Evolutionary conservation across 306 rosid genomes (phyloP), one percentile per base, ranked within the genome.

Genomic region (Citrullus mucosospermus): DNA sequence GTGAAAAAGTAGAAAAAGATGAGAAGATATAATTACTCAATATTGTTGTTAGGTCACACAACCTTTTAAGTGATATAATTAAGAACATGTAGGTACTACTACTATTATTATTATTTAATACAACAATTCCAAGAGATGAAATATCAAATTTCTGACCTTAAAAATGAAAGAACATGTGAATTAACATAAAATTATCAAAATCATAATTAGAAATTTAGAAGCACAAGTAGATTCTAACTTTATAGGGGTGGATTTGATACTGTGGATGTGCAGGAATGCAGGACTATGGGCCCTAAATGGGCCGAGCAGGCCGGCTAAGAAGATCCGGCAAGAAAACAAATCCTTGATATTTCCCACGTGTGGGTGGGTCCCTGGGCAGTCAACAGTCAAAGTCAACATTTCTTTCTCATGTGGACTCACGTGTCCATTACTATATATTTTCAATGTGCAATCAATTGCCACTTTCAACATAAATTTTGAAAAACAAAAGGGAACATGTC

Each of bases 341-440:
- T 81, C 61, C 36, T 32, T 20, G 82, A 81, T 28, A 85, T 63
- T 51, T 79, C 78, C 81, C 94, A 90, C 97, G 89, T 87, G 92
- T 67, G 89, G 83, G 78, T 75, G 84, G 85, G 67, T 46, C 76
- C 0, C 6, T 22, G 56, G 56, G 13, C 39, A 70, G 38, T 70
- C 38, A 44, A 70, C 36, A 70, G 76, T 44, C 46, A 79, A 48
- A 61, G 46, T 81, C 57, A 78, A 80, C 48, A 80, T 68, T 38
- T 68, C 75, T 41, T 68, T 41, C 32, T 65, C 75, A 70, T 70
- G 76, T 46, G 71, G 13, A 66, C 88, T 80, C 92, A 87, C 91
- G 88, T 88, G 89, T 80, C 68, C 4, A 56, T 85, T 17, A 11
- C 38, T 1, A 22, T 69, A 18, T 38, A 16, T 67, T 67, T 66